Base-by-base conservation (phyloP, 129 eudicot genomes). In the Tagetes erecta region DNA sequence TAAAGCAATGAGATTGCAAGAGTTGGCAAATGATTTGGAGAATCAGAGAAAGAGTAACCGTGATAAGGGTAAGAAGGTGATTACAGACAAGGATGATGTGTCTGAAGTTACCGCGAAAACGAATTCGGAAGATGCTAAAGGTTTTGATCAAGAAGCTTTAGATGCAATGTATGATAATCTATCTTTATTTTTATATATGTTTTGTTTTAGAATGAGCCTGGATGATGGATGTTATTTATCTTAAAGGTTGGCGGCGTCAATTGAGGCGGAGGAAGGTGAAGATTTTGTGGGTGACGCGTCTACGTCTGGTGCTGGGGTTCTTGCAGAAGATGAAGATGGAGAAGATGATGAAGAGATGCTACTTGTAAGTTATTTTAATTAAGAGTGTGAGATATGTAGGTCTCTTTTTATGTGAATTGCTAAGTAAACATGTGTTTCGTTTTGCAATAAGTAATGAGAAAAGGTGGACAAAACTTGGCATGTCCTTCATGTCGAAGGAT, bases 181-280 rank as follows among this genome's bases (percentile, higher is more conserved):
- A 50, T 70, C 44, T 51, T 67, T 12, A 60, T 68, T 27, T 58
- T 1, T 30, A 14, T 0, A 47, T 1, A 6, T 4, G 2, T 13
- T 35, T 7, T n/a, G 13, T 34, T 4, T 5, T 20, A 50, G 12
- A 45, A 42, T 63, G 55, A 34, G 11, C 68, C 47, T 69, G 68
- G 35, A 55, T 46, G 53, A 63, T 66, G 67, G 35, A 53, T 1
- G 31, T n/a, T 69, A 14, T 20, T 51, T 55, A 68, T 42, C 27
- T 59, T 79, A 13, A 81, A 90, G 95, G 96, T 75, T 93, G 89
- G 96, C 98, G 66, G 98, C 98, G 0, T 89, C 95, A 27, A 84
- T 93, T 78, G 87, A 85, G 65, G 98, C 95, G 3, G 98, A 90
- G 81, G 96, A 86, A 59, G 76, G 56, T 38, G 87, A 67, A 52